Evolutionary conservation across 495 filamentous ascomycete species (phyloP), one percentile per base, ranked within the genome.

Genomic region (Thermothielavioides terrestris): DNA sequence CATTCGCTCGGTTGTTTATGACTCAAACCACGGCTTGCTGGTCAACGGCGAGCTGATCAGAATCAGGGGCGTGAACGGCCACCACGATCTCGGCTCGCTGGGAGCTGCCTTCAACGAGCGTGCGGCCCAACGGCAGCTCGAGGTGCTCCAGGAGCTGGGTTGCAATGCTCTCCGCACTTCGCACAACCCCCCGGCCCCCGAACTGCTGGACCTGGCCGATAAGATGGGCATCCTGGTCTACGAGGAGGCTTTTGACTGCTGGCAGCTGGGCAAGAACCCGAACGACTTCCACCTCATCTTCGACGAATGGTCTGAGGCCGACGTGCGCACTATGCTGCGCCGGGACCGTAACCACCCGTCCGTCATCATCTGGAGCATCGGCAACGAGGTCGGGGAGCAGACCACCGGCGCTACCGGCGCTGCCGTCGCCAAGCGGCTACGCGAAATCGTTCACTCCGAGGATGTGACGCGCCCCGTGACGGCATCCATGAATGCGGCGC

Each of bases 161-260:
- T 44, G 49, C 57, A 76, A 77, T 50, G 70, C 70, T 2, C 58
- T 77, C 14, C 66, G 74, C 4, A 74, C 64, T 2, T 74, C 72
- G 1, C 73, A 77, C 55, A 75, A 75, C 43, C 72, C 72, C 15
- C 70, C 72, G 0, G 69, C 70, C 10, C 73, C 77, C 0, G 75
- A 79, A 45, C 53, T 83, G 1, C 76, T 81, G 26, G 67, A 77
- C 3, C 58, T 84, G 0, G 74, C 79, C 2, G 79, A 82, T 56
- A 60, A 60, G 7, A 66, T 78, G 57, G 81, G 80, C 0, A 59
- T 84, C 30, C 65, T 84, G 62, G 67, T 84, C 1, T 54, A 82
- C 14, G 68, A 73, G 51, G 72, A 75, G 49, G 68, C 71, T 22
- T 74, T 77, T 56, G 74, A 77, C 50, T 55, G 45, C 35, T 76